Evolutionary conservation across 495 filamentous ascomycete species (phyloP), one percentile per base, ranked within the genome.

Genomic region (Sporormia fimetaria): DNA sequence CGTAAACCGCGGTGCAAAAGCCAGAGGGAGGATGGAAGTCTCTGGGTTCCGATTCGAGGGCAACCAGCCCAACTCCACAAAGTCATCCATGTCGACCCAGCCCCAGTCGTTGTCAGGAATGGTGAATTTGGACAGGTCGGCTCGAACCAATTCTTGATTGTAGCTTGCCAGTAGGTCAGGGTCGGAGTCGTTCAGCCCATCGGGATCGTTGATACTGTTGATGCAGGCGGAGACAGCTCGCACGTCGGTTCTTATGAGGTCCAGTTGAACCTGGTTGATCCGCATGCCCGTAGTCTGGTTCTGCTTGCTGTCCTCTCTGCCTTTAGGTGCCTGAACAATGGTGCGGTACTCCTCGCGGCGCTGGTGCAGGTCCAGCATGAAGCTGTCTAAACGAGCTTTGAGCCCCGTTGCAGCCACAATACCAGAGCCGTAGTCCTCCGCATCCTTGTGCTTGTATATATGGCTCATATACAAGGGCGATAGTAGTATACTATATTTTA

Each of bases 51-150:
- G 79, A 52, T 90, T 82, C 18, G 82, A 83, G 0, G 90, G 88
- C 12, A 95, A 83, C 87, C 88, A 95, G 57, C 94, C 90, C 7
- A 96, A 68, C 59, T 98, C 90, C 18, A 96, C 85, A 63, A 96
- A 96, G 57, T 98, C 90, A 61, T 98, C 90, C 87, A 96, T 95
- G 57, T 98, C 90, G 54, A 96, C 81, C 90, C 90, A 98, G 37
- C 76, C 79, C 50, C 83, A 74, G 58, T 98, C 90, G 25, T 87
- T 84, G 55, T 98, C 90, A 0, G 87, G 86, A 41, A 98, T 94
- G 0, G 76, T 86, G 57, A 96, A 96, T 21, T 81, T 76, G 12
- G 87, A 93, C 30, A 94, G 67, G 61, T 96, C 86, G 5, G 70
- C 73, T 6, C 63, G 58, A 3, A 65, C 48, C 20, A 63, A 56